These are phyloP conservation scores for Perkinsus chesapeaki DNA, from an alignment of 169 alveolate genomes.

Conservation along the genomic window DNA sequence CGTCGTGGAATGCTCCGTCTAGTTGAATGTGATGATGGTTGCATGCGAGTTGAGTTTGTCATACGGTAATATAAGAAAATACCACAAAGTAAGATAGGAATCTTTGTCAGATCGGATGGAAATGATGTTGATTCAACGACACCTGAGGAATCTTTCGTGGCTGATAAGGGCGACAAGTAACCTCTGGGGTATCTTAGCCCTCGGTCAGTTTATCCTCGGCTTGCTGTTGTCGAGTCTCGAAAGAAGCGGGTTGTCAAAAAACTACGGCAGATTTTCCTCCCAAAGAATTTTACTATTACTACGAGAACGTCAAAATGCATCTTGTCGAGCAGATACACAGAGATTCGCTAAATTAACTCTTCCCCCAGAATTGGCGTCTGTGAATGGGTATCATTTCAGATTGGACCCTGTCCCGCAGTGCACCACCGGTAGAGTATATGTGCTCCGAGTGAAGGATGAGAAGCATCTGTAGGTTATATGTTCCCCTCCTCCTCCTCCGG, in stretches of 20 bases:
- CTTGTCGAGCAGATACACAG: too few relatives aligned
- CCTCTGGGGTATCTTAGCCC: too few relatives aligned
- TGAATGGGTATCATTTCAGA: not conserved
- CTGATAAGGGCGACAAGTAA: not conserved
- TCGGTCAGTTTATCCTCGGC: too few relatives aligned
- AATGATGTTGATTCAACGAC: not conserved
- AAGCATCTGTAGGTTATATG: not conserved
- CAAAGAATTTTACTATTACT: too few relatives aligned
- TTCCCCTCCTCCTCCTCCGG: not conserved
- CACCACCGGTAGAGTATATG: not conserved
- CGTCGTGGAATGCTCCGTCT: not conserved
- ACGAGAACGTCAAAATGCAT: too few relatives aligned
- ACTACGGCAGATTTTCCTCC: too few relatives aligned
- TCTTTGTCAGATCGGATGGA: not conserved
- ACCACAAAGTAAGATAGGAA: not conserved
- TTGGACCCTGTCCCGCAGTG: not conserved
- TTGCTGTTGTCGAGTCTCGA: too few relatives aligned
- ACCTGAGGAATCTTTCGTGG: constrained; percentile 2
- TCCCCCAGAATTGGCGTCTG: not conserved
- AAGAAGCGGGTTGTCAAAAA: too few relatives aligned
- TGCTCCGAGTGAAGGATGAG: not conserved
- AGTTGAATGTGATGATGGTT: not conserved
- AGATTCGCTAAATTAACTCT: not conserved
- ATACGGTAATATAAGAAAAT: not conserved
- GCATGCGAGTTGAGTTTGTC: not conserved